These are phyloP conservation scores for Setaria viridis DNA, from an alignment of 202 grass and related monocot genomes.

Conservation along the genomic window DNA sequence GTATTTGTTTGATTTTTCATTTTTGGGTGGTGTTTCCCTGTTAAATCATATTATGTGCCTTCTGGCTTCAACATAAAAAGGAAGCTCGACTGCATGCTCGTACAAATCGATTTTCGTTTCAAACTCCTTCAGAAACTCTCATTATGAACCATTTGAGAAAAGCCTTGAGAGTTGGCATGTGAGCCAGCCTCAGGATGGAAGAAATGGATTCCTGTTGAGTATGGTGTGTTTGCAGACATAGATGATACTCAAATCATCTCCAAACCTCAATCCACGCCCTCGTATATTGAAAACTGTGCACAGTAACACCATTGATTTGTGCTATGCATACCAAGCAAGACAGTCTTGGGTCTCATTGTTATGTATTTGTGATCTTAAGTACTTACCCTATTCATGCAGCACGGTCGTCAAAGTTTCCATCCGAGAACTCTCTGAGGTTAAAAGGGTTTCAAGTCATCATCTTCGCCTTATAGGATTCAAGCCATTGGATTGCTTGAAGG, in stretches of 20 bases:
- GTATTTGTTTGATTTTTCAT: conserved; percentile 21
- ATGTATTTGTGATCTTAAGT: conserved; percentile 39
- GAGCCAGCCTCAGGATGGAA: background rate
- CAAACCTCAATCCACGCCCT: background rate
- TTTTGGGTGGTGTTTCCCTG: conserved; percentile 13
- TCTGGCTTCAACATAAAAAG: conserved; percentile 29
- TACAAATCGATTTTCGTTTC: background rate
- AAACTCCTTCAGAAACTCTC: background rate
- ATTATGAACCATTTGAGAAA: conserved; percentile 1
- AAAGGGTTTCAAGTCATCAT: conserved; percentile 89
- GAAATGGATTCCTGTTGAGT: conserved; percentile 14
- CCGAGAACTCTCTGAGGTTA: conserved; percentile 76
- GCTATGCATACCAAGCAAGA: background rate
- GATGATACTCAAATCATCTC: background rate
- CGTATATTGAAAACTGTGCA: conserved; percentile 1
- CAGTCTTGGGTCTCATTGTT: background rate
- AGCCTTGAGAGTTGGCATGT: background rate
- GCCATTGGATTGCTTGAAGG: conserved; percentile 90
- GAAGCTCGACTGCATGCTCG: background rate
- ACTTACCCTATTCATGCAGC: conserved; percentile 58
- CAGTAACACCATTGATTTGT: background rate
- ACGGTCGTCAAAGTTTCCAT: conserved; percentile 75
- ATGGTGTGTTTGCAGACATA: background rate
- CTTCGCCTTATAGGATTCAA: conserved; percentile 93
- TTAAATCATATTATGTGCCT: conserved; percentile 26